Evolutionary conservation across 495 filamentous ascomycete genomes (phyloP), one percentile per base, ranked within the genome.

Genomic region (Daldinia grandis): DNA sequence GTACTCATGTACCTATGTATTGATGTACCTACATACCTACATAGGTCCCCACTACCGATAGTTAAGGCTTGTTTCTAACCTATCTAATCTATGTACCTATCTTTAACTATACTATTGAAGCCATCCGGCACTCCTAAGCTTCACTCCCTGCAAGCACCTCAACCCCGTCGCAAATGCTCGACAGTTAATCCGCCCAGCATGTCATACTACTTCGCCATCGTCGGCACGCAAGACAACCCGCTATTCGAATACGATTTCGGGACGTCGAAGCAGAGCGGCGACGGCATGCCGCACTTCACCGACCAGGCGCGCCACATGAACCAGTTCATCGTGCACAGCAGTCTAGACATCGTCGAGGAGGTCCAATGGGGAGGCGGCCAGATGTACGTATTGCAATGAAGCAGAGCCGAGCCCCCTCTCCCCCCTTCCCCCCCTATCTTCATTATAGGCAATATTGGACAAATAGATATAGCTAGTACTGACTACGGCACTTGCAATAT

Each of bases 191-290:
- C n/a, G 21, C 58, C 50, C 19, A 72, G 58, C 24, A 97, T 98
- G 94, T 97, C 93, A 62, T 98, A 97, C 86, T 97, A 97, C 84
- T 98, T 98, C 80, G 90, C 91, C 74, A 96, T 99, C 62, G 86
- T 98, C 78, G 94, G 93, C 74, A 96, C 95, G 3, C 91, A 91
- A 57, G 95, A 99, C 79, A 94, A 93, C 77, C 94, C 95, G 19
- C 87, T 98, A 62, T 99, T 98, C 84, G 93, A 96, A 81, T 87
- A 94, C 78, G 93, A 96, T 71, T 98, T 99, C 81, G 95, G 95
- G 72, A 97, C 94, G 51, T 94, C 92, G 35, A 97, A 97, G 81
- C 87, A 90, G 63, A 93, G 94, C 81, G 94, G 93, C 72, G 95
- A 98, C 85, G 95, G 95, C 72, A 86, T 93, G 74, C 83, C 95